Percentiles rank a stretch among this genome's conserved stretches.
phyloP scores from a whole-genome alignment of 331 rosid species.

The Quercus phellos region DNA sequence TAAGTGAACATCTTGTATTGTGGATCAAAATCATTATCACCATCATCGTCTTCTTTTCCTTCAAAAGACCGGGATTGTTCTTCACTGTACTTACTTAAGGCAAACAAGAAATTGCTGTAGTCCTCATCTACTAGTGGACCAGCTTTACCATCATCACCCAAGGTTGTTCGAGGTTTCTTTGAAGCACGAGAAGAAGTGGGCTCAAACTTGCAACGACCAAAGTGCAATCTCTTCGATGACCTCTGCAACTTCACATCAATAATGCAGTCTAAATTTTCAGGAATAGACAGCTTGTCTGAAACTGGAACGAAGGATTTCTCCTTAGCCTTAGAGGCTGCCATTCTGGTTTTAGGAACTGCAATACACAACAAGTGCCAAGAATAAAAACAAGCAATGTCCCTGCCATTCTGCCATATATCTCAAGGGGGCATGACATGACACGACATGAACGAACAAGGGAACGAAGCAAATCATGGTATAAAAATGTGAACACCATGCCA shows the following conservation, averaged over 20 bases:
- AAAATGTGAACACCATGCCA: too few relatives aligned
- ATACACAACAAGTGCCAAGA: not conserved
- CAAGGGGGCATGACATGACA: too few relatives aligned
- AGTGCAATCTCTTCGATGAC: not conserved
- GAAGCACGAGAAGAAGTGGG: not conserved
- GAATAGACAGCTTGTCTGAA: not conserved
- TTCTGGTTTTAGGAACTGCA: not conserved
- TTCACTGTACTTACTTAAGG: not conserved
- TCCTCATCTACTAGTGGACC: not conserved
- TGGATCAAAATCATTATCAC: constrained; percentile 28
- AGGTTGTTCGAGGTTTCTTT: not conserved
- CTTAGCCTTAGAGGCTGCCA: not conserved
- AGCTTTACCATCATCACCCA: not conserved
- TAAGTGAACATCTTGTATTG: constrained; percentile 29
- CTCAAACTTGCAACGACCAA: not conserved
- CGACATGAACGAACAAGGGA: too few relatives aligned
- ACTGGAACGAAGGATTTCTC: not conserved
- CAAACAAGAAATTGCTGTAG: not conserved
- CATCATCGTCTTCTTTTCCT: not conserved
- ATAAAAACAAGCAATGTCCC: not conserved
- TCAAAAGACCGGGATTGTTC: not conserved
- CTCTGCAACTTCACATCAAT: not conserved
- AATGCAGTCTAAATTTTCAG: not conserved
- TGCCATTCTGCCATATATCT: not conserved
- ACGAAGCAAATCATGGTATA: too few relatives aligned